Evolutionary conservation across 176 grass and related monocot species (phyloP), one percentile per base, ranked within the genome.

Genomic region (Melocanna baccifera): DNA sequence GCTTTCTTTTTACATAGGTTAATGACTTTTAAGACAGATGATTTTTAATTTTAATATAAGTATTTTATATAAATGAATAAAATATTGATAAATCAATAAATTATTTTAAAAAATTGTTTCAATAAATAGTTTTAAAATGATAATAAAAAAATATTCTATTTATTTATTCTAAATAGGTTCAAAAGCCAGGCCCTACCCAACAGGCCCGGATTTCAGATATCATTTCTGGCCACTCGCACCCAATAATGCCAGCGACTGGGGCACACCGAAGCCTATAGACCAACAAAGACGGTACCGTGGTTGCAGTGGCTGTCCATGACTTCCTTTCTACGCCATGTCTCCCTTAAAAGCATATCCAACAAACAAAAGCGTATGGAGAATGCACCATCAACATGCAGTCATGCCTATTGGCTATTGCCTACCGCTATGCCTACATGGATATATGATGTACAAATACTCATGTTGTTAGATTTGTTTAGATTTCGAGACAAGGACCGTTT

Each of bases 161-260:
- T 34, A 34, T 34, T 34, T 34, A 4, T 34, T 34, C 4, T 3
- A 34, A 34, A 34, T 34, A 34, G 3, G 3, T 34, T 34, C 3
- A 34, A 34, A 34, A 34, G 32, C 32, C 74, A 90, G 40, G 67
- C 12, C 84, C 84, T 83, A 73, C 88, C 20, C 57, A 71, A 58
- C 72, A 90, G 47, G 88, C 3, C 48, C 5, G 40, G 67, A 68
- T 8, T 83, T 37, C 29, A 79, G 89, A 87, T 86, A 90, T 90
- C 74, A 90, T 90, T 78, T 59, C 23, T 0, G 42, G 59, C 29
- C 72, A 50, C 79, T 62, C 47, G 25, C 73, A 48, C 22, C 57
- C 79, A 90, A 83, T 90, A 76, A 90, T 90, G 73, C 3, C 66
- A 67, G n/a, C 81, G 28, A 19, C 40, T 37, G 78, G 70, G 41